Percentiles rank a stretch among this genome's conserved stretches.
These are phyloP conservation scores for Macrophomina tecta DNA, from an alignment of 2,329 filamentous ascomycete species.

Conservation along the genomic window DNA sequence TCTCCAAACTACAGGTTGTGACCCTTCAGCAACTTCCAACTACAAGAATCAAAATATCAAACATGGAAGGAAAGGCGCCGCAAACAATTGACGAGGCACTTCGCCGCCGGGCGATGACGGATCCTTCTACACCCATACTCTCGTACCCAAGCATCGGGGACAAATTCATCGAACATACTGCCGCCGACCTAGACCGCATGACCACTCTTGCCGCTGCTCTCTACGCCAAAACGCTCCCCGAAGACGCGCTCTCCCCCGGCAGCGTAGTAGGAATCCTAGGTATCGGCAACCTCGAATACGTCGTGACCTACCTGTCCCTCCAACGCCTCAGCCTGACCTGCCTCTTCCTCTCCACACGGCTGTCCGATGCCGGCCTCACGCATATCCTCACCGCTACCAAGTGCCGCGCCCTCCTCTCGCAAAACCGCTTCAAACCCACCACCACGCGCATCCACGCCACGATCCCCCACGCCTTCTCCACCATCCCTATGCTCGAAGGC, in stretches of 20 bases:
- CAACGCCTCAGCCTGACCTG: constrained; percentile 61
- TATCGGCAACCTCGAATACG: constrained; percentile 60
- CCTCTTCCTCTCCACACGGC: constrained; percentile 61
- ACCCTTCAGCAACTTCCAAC: neutral
- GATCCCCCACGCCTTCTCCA: constrained; percentile 36
- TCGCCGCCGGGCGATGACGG: constrained; percentile 42
- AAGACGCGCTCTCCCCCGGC: constrained; percentile 27
- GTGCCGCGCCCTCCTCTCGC: constrained; percentile 31
- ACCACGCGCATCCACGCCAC: constrained; percentile 32
- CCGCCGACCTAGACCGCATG: constrained; percentile 50
- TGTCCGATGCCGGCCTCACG: constrained; percentile 58
- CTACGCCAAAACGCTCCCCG: constrained; percentile 1
- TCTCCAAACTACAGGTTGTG: neutral
- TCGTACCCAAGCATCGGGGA: constrained; percentile 53
- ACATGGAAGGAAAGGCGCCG: neutral
- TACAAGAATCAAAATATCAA: neutral
- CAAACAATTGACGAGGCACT: constrained; percentile 49
- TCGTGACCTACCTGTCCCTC: constrained; percentile 61
- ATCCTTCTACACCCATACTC: constrained; percentile 45
- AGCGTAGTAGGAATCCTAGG: constrained; percentile 56
- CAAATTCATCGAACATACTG: constrained; percentile 55
- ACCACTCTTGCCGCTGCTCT: neutral
- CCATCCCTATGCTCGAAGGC: constrained; percentile 37
- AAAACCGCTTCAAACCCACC: neutral
- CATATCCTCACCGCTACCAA: constrained; percentile 44